These are phyloP conservation scores for Myxozyma lipomycoides DNA, from an alignment of 805 yeast genomes.

Conservation along the genomic window DNA sequence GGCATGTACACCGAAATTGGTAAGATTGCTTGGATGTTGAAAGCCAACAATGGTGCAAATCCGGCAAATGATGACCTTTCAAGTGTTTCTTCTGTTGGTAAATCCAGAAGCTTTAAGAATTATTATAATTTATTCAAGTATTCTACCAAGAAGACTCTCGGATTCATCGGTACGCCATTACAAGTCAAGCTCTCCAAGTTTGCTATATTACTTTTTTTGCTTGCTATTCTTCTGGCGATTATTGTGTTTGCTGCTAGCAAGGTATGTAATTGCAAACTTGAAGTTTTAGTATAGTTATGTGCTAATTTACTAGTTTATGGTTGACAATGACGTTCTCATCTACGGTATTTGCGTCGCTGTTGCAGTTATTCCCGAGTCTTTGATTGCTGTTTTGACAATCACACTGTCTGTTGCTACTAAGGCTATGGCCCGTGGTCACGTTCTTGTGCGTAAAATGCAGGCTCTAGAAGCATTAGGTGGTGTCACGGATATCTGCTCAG, in stretches of 20 bases:
- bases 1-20: slow-evolving; percentile 74
- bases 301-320: slow-evolving; percentile 11
- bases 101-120: neutral
- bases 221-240: slow-evolving; percentile 80
- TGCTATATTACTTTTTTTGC: slow-evolving; percentile 64
- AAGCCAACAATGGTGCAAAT: slow-evolving; percentile 3
- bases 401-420: slow-evolving; percentile 82
- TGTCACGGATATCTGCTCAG: slow-evolving; percentile 75
- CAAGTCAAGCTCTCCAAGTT: slow-evolving; percentile 71
- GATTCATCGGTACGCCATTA: slow-evolving; percentile 66
- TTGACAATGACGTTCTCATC: slow-evolving; percentile 72
- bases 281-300: neutral
- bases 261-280: slow-evolving; percentile 47
- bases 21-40: slow-evolving; percentile 49
- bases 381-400: slow-evolving; percentile 73
- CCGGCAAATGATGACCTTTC: neutral
- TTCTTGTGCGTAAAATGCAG: slow-evolving; percentile 70
- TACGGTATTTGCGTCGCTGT: slow-evolving; percentile 84
- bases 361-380: slow-evolving; percentile 77
- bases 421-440: slow-evolving; percentile 63
- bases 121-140: neutral
- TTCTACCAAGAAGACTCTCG: slow-evolving; percentile 16
- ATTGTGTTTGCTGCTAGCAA: slow-evolving; percentile 83
- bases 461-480: slow-evolving; percentile 77
- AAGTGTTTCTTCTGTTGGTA: slow-evolving; percentile 2